These are phyloP conservation scores for Pichia scutulata DNA, from an alignment of 805 yeast genomes.

Conservation along the genomic window DNA sequence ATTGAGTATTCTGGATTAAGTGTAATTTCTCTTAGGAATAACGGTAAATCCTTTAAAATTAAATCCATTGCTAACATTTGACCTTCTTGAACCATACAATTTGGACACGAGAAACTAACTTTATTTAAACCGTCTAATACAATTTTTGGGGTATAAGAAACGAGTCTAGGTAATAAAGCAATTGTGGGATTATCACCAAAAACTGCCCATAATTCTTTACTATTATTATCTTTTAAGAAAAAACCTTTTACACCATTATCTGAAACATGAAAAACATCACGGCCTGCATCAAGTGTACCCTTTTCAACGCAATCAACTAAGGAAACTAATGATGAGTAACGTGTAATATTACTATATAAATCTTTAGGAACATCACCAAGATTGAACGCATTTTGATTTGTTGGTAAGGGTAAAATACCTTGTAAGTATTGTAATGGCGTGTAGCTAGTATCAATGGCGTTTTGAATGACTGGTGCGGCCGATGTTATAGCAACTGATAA, in stretches of 20 bases:
- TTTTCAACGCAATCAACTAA: neutral
- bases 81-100: constrained; percentile 1
- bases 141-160: neutral
- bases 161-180: neutral
- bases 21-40: constrained; percentile 1
- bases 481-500: neutral
- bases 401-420: neutral
- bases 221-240: neutral
- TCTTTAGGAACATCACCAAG: neutral
- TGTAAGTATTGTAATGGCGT: neutral
- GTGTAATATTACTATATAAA: neutral
- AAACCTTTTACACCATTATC: neutral
- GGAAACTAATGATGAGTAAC: neutral
- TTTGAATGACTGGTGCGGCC: neutral
- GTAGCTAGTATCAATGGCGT: neutral
- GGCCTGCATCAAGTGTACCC: neutral
- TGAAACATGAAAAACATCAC: constrained; percentile 1
- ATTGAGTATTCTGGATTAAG: neutral
- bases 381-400: neutral
- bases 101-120: neutral
- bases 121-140: neutral
- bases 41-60: neutral
- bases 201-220: constrained; percentile 2
- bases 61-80: constrained; percentile 1
- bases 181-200: neutral